Evolutionary conservation across 805 yeast genomes (phyloP).

Genomic region (Kuraishia molischiana): DNA sequence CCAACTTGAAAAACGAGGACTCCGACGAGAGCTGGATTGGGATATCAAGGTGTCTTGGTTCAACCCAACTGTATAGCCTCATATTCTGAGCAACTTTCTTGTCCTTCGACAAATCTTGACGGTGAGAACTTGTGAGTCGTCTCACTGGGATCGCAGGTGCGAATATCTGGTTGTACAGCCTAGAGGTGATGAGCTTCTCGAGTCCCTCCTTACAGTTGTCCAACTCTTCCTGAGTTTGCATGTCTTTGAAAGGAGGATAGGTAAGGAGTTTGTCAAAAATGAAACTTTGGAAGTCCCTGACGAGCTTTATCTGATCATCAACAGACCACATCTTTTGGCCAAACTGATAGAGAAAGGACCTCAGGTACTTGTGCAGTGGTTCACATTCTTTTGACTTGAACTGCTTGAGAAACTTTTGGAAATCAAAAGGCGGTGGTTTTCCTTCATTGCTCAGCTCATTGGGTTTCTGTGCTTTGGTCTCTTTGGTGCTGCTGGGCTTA

Average conservation of each 20-base stretch:
- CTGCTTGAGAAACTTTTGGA: conserved; percentile 67
- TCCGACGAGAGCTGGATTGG: conserved; percentile 35
- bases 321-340: conserved; percentile 59
- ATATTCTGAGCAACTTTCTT: conserved; percentile 38
- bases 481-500: too few relatives aligned
- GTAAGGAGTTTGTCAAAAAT: conserved; percentile 50
- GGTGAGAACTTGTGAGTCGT: conserved; percentile 43
- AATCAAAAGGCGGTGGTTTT: conserved; percentile 44
- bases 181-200: conserved; percentile 86
- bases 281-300: conserved; percentile 68
- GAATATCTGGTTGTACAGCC: conserved; percentile 68
- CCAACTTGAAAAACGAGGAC: conserved; percentile 49
- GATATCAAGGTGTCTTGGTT: conserved; percentile 73
- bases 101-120: conserved; percentile 57
- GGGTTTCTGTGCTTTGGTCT: too few relatives aligned
- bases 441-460: too few relatives aligned
- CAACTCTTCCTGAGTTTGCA: conserved; percentile 45
- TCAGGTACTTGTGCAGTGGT: conserved; percentile 78
- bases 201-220: conserved; percentile 81
- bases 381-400: conserved; percentile 72
- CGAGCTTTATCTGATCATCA: conserved; percentile 68
- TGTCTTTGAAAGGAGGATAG: conserved; percentile 65
- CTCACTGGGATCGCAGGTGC: conserved; percentile 49
- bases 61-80: conserved; percentile 41
- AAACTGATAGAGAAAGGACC: conserved; percentile 77